Evolutionary conservation across 129 eudicot genomes (phyloP).

Genomic region (carrot (Daucus carota)): DNA sequence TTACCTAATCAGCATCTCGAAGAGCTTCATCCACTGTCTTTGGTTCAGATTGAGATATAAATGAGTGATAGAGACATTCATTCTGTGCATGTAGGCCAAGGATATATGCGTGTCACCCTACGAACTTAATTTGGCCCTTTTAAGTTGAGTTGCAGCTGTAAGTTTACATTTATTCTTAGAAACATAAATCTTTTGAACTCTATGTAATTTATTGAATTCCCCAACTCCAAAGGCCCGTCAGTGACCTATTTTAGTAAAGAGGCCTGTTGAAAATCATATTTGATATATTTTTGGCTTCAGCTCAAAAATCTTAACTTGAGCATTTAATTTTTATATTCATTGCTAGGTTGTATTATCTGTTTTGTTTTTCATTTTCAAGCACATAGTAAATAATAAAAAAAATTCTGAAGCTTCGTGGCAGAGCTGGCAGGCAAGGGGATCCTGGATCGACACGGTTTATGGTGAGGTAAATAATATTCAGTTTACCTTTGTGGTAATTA

Average conservation of each 20-base stretch:
- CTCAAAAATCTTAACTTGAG: neutral
- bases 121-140: neutral
- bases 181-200: neutral
- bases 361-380: neutral
- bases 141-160: neutral
- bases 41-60: too few relatives aligned
- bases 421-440: slow-evolving; percentile 99
- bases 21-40: too few relatives aligned
- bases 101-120: neutral
- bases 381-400: neutral
- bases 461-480: slow-evolving; percentile 57
- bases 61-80: too few relatives aligned
- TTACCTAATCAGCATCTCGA: too few relatives aligned
- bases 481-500: neutral
- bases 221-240: neutral
- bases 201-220: neutral
- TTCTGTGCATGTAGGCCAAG: neutral
- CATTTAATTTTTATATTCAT: neutral
- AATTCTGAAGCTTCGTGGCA: slow-evolving; percentile 70
- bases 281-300: neutral
- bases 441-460: slow-evolving; percentile 98
- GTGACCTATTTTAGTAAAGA: neutral
- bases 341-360: neutral
- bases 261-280: neutral
- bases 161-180: neutral